Conservation (phyloP, 2,329 filamentous ascomycete genomes). For the Diaporthe vaccinii region DNA sequence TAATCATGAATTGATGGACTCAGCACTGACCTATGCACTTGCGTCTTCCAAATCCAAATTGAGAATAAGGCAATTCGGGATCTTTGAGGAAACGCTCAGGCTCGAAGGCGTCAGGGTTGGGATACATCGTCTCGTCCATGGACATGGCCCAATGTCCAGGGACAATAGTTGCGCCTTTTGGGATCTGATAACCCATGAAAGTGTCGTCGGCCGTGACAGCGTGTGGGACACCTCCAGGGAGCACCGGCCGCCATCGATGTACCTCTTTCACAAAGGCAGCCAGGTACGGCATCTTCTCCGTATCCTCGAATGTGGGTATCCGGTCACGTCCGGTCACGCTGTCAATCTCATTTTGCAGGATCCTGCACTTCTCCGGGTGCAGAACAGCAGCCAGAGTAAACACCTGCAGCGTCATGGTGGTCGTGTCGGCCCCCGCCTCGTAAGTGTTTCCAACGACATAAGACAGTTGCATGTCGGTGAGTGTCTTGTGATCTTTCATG, state of each 20-base stretch:
- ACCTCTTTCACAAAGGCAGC: conserved; percentile 57
- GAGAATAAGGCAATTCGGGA: not conserved
- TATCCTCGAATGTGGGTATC: conserved; percentile 55
- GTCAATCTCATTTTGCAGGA: conserved; percentile 57
- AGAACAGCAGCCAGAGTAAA: conserved; percentile 62
- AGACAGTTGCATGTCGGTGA: conserved; percentile 45
- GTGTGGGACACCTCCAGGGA: conserved; percentile 57
- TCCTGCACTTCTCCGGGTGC: conserved; percentile 57
- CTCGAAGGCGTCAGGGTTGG: conserved; percentile 57
- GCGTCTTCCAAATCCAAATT: conserved; percentile 16
- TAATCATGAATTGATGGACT: not conserved
- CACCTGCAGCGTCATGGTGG: conserved; percentile 54
- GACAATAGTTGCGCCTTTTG: conserved; percentile 58
- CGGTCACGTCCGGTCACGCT: conserved; percentile 54
- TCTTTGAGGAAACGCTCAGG: conserved; percentile 53
- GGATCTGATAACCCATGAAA: conserved; percentile 61
- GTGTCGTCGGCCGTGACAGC: conserved; percentile 56
- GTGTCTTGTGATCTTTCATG: conserved; percentile 41
- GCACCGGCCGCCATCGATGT: conserved; percentile 59
- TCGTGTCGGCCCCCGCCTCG: conserved; percentile 60
- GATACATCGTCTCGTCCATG: conserved; percentile 60
- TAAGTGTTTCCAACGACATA: conserved; percentile 52
- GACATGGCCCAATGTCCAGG: conserved; percentile 49
- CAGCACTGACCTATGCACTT: conserved; percentile 8
- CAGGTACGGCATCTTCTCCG: conserved; percentile 57